Base-by-base conservation (phyloP, 2,329 filamentous ascomycete genomes). In the Leptodontidium sp. region DNA sequence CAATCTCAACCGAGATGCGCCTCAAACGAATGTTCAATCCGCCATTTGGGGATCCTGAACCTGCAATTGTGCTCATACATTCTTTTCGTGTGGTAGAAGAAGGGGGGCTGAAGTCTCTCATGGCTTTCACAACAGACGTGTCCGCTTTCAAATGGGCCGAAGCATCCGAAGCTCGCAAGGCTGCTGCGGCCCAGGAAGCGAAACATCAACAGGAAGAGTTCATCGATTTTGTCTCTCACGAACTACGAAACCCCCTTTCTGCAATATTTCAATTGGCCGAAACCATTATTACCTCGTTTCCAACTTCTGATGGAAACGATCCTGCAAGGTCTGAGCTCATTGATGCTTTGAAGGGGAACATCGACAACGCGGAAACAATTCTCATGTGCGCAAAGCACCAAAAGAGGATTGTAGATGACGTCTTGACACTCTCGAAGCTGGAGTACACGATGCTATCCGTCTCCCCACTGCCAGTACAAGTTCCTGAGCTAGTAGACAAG, bases 251-350 rank as follows among this genome's bases (percentile, higher is more conserved):
- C 72, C 91, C 91, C 0, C 81, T 93, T 40, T 90, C 87, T 59
- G 91, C 91, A 1, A 93, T 93, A n/a, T 81, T 93, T 35, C 91
- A 93, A 77, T 92, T 90, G 75, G 90, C 90, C 0, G 91, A 93
- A 70, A 89, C 91, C 61, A 91, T 93, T 32, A 84, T 86, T 17
- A 84, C 84, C 9, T 85, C 84, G 2, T 80, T 86, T 11, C 77
- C 81, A 2, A 71, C 86, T 11, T 65, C 64, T 12, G 61, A 68
- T 32, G 65, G 75, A 43, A 80, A 82, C 9, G 53, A 50, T 7
- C 35, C 65, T 3, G 65, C 68, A 75, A 77, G 14, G 77, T 74
- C 35, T 76, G 82, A 26, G 79, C 89, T 90, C 29, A 77, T 92
- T 2, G 81, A 83, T 8, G 87, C 67, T 9, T 32, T 75, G 9